phyloP scores from a whole-genome alignment of 2,329 filamentous ascomycete species.

The Clarireedia paspali region DNA sequence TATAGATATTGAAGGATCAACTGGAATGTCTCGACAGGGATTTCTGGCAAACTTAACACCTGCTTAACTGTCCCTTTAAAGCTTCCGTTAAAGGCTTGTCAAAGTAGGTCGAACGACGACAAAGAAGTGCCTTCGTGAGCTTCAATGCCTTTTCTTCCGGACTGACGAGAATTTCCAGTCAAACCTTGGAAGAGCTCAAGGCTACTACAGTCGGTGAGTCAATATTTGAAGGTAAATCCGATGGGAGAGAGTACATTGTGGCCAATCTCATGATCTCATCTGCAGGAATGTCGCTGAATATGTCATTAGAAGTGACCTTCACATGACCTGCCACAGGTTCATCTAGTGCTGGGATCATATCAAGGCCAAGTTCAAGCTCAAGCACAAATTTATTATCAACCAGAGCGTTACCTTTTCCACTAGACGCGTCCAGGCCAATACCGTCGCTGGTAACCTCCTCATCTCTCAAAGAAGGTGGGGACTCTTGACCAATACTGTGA shows the following conservation, averaged over 20 bases:
- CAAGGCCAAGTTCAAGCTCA: no score
- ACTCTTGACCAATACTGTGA: no score
- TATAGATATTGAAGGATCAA: constrained; percentile 13
- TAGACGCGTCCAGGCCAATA: no score
- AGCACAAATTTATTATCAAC: no score
- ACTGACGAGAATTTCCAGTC: constrained; percentile 5
- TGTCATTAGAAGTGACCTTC: no score
- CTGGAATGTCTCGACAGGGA: constrained; percentile 8
- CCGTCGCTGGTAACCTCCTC: no score
- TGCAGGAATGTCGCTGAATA: not conserved
- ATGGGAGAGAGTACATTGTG: not conserved
- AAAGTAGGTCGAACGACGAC: constrained; percentile 12
- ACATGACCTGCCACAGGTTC: no score
- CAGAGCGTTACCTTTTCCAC: no score
- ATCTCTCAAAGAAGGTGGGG: no score
- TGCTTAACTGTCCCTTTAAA: constrained; percentile 2
- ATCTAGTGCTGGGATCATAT: no score
- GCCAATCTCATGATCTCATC: constrained; percentile 1
- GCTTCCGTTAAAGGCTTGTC: constrained; percentile 9
- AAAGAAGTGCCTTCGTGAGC: constrained; percentile 10
- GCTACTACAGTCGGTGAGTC: not conserved
- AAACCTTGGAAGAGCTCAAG: constrained; percentile 1
- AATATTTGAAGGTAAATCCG: not conserved
- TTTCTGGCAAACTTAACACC: constrained; percentile 3
- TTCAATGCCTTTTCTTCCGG: not conserved